These are phyloP conservation scores for Helianthus tuberosus DNA, from an alignment of 129 eudicot species.

Conservation along the genomic window DNA sequence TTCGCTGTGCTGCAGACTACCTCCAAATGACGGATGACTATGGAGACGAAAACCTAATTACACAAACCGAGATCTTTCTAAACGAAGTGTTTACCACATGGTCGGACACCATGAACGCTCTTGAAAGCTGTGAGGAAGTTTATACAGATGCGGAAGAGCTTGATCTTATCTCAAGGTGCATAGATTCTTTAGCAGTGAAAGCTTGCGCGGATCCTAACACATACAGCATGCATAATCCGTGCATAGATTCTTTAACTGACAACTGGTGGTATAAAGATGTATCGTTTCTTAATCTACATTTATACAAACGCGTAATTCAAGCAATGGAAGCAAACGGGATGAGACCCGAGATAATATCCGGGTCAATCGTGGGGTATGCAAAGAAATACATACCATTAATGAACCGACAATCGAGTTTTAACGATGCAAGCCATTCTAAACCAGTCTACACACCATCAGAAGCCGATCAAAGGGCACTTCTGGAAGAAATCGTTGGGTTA, in stretches of 20 bases:
- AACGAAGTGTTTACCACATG: conserved; percentile 68
- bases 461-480: conserved; percentile 72
- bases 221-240: conserved; percentile 13
- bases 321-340: conserved; percentile 66
- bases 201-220: conserved; percentile 57
- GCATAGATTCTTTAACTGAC: conserved; percentile 22
- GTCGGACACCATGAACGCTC: conserved; percentile 80
- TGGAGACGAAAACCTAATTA: conserved; percentile 75
- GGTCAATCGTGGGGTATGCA: conserved; percentile 79
- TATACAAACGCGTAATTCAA: conserved; percentile 65
- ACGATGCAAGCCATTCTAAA: conserved; percentile 45
- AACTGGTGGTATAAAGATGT: conserved; percentile 95
- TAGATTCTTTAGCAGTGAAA: conserved; percentile 74
- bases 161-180: conserved; percentile 75
- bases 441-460: conserved; percentile 60
- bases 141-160: conserved; percentile 73
- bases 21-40: conserved; percentile 78
- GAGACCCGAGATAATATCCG: conserved; percentile 61
- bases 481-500: conserved; percentile 79
- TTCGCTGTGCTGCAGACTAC: conserved; percentile 80
- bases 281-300: conserved; percentile 56
- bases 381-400: conserved; percentile 67
- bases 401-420: conserved; percentile 65
- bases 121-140: conserved; percentile 82
- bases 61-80: conserved; percentile 67